Evolutionary conservation across 257 asterid genomes (phyloP).

Genomic region (Fraxinus pennsylvanica): DNA sequence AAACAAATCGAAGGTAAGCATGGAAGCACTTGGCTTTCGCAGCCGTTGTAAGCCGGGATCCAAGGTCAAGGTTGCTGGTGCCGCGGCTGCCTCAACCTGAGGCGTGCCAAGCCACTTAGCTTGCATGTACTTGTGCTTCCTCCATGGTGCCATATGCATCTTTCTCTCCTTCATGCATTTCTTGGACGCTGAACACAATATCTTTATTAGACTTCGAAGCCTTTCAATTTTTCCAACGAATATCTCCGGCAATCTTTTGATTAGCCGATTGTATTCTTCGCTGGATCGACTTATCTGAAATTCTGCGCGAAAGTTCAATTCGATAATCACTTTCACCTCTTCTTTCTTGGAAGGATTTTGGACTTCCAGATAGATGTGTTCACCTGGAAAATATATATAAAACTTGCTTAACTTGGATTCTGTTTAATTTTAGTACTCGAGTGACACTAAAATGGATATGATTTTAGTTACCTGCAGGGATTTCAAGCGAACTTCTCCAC

Average conservation of each 20-base stretch:
- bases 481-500: slow-evolving; percentile 32
- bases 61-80: neutral
- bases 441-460: too few relatives aligned
- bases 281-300: slow-evolving; percentile 34
- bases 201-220: slow-evolving; percentile 31
- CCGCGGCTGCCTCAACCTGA: neutral
- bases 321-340: slow-evolving; percentile 38
- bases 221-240: slow-evolving; percentile 44
- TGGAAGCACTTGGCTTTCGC: slow-evolving; percentile 26
- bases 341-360: slow-evolving; percentile 15
- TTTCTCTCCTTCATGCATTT: slow-evolving; percentile 40
- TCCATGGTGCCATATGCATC: slow-evolving; percentile 54
- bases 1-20: slow-evolving; percentile 35
- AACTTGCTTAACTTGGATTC: neutral
- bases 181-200: slow-evolving; percentile 45
- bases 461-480: slow-evolving; percentile 33
- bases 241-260: slow-evolving; percentile 32
- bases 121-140: slow-evolving; percentile 48
- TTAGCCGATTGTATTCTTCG: slow-evolving; percentile 30
- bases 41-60: neutral
- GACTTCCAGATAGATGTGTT: slow-evolving; percentile 43
- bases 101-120: slow-evolving; percentile 48
- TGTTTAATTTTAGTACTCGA: neutral
- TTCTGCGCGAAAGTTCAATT: slow-evolving; percentile 40
- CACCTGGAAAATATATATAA: slow-evolving; percentile 28